Base-by-base conservation (phyloP, 306 rosid genomes). In the Luffa aegyptiaca region DNA sequence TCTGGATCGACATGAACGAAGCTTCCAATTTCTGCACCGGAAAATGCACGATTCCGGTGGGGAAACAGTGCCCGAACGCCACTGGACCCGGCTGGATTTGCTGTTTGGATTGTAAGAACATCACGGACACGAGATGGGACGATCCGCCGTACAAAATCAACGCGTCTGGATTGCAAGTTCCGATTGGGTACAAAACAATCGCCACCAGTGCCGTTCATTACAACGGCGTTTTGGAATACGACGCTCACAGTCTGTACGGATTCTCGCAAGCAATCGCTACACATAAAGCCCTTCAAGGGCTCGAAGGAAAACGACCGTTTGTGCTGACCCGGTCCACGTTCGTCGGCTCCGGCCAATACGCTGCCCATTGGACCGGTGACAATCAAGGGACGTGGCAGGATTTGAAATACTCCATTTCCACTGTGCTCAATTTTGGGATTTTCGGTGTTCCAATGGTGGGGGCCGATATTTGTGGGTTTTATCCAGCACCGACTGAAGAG, bases 361-460 rank as follows among this genome's bases (percentile, higher is more conserved):
- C 90, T 44, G 98, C 98, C 33, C 98, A 94, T 86, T 94, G 98
- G 98, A 94, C 98, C 0, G 98, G 98, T 41, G 98, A 92, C 83
- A 94, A 94, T 53, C 83, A 91, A 77, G 98, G 91, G 8, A 91
- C 93, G 5, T 94, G 97, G 97, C 89, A 91, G 35, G 87, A 94
- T 84, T 88, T 94, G 84, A 88, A 55, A 85, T 87, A 90, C 90
- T 92, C 98, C 39, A 94, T 94, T 76, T 90, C 97, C 13, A 92
- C 97, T 6, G 85, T 94, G 88, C 89, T 94, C 56, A 94, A 94
- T 72, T 94, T 94, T 46, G 98, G 98, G 39, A 90, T 94, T 8
- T 94, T 94, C 79, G 98, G 98, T 41, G 89, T 94, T 68, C 98
- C 98, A 3, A 94, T 94, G 98, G 98, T 94, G 79, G 98, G 98